Percentiles rank a stretch among this genome's conserved stretches.
These are phyloP conservation scores for Eremochloa ophiuroides DNA, from an alignment of 176 grass and related monocot species.

Conservation along the genomic window DNA sequence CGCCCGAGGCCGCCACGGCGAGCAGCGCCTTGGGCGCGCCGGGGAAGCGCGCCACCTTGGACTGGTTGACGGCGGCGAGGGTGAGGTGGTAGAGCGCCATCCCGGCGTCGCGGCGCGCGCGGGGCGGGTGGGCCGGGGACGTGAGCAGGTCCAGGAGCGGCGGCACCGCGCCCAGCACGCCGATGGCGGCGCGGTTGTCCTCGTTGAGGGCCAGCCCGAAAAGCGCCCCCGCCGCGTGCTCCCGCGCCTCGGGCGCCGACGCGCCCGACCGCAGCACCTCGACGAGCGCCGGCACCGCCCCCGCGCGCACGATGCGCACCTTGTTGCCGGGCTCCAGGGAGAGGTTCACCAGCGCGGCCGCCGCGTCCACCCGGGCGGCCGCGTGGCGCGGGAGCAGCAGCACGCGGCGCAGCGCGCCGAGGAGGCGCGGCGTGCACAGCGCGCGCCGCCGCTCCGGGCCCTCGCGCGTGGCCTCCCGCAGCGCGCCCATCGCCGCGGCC, in stretches of 20 bases:
- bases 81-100: conserved; percentile 90
- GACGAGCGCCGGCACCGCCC: conserved; percentile 62
- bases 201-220: conserved; percentile 72
- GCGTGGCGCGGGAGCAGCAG: conserved; percentile 44
- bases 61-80: conserved; percentile 58
- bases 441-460: conserved; percentile 46
- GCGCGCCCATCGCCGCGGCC: conserved; percentile 13
- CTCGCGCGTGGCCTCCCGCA: conserved; percentile 74
- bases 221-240: conserved; percentile 69
- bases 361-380: conserved; percentile 39
- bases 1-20: conserved; percentile 29
- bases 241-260: conserved; percentile 47
- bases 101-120: conserved; percentile 66
- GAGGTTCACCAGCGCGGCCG: conserved; percentile 70
- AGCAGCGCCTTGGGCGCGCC: conserved; percentile 55
- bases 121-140: conserved; percentile 11
- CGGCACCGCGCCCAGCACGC: conserved; percentile 68
- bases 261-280: conserved; percentile 42
- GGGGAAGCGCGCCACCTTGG: conserved; percentile 54
- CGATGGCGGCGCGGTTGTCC: conserved; percentile 91
- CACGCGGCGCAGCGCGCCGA: conserved; percentile 49
- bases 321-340: conserved; percentile 68
- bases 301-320: conserved; percentile 67
- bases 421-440: conserved; percentile 61
- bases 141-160: conserved; percentile 67